Percentiles rank a stretch among this genome's conserved stretches.
These are phyloP conservation scores for Auricularia auricula-judae DNA, from an alignment of 768 basidiomycete genomes.

Conservation along the genomic window DNA sequence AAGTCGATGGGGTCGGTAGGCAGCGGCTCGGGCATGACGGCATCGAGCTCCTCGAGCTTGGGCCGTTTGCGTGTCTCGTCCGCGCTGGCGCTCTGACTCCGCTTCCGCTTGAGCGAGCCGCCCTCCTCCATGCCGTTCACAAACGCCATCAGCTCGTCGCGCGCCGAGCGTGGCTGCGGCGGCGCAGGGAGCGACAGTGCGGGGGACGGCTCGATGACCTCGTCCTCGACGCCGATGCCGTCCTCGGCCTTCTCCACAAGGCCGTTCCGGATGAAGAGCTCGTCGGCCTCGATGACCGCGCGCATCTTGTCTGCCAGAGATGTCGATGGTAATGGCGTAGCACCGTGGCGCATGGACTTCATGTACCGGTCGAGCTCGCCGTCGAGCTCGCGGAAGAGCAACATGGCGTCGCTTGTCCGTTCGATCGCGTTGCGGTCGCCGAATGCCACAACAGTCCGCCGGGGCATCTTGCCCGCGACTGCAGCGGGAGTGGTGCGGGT, in stretches of 20 bases:
- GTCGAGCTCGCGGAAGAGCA: slow-evolving; percentile 50
- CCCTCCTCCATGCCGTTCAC: not conserved
- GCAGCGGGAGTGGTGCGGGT: slow-evolving; percentile 7
- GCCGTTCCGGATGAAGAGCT: not conserved
- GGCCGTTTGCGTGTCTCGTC: not conserved
- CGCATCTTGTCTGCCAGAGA: not conserved
- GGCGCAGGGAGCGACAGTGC: not conserved
- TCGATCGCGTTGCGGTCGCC: slow-evolving; percentile 55
- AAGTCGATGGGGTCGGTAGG: slow-evolving; percentile 22
- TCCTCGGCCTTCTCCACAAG: not conserved
- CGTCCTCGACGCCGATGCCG: not conserved
- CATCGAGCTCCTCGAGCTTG: not conserved
- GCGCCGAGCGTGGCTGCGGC: not conserved
- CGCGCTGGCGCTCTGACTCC: not conserved
- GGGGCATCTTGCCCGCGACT: slow-evolving; percentile 9
- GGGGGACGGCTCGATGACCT: not conserved
- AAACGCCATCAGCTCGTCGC: not conserved
- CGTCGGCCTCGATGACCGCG: not conserved
- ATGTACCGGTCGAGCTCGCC: slow-evolving; percentile 28
- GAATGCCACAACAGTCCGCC: slow-evolving; percentile 39
- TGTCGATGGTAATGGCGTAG: not conserved
- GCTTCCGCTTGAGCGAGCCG: not conserved
- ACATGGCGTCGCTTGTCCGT: slow-evolving; percentile 69
- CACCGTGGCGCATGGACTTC: slow-evolving; percentile 4
- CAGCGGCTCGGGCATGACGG: not conserved